Evolutionary conservation across 2,329 filamentous ascomycete genomes (phyloP).

Genomic region (Seiridium unicorne): DNA sequence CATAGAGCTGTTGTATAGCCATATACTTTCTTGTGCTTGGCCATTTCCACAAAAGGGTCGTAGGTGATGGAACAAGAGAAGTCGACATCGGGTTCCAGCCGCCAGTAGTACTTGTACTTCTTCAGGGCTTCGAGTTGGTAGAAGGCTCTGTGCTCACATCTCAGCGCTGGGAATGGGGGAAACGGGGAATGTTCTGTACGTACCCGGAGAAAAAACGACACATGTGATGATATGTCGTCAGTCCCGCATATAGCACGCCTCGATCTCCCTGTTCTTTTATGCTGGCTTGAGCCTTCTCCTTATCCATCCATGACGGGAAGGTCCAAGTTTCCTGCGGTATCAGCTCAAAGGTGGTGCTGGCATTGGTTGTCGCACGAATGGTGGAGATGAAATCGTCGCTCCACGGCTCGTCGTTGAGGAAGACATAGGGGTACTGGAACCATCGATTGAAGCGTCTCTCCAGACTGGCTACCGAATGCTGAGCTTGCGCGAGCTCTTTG

Average conservation of each 20-base stretch:
- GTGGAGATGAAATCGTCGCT: conserved; percentile 33
- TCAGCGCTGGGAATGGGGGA: neutral
- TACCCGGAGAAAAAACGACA: conserved; percentile 42
- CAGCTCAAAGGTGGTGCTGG: conserved; percentile 37
- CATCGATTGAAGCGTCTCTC: conserved; percentile 44
- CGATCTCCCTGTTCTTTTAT: conserved; percentile 29
- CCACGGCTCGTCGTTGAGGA: conserved; percentile 44
- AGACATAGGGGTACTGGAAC: conserved; percentile 44
- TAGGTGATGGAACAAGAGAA: conserved; percentile 44
- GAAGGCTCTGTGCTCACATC: conserved; percentile 30
- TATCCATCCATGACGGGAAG: conserved; percentile 34
- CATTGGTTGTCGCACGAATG: conserved; percentile 33
- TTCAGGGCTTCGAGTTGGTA: conserved; percentile 38
- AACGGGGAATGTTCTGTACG: conserved; percentile 13
- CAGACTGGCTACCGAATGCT: conserved; percentile 35
- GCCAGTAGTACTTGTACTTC: conserved; percentile 45
- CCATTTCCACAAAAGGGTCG: conserved; percentile 46
- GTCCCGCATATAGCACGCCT: conserved; percentile 34
- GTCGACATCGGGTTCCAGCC: conserved; percentile 43
- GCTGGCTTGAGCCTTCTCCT: conserved; percentile 24
- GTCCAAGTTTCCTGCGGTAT: conserved; percentile 38
- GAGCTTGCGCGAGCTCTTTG: conserved; percentile 36
- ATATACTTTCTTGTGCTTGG: conserved; percentile 39
- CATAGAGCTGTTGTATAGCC: conserved; percentile 42
- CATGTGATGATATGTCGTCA: conserved; percentile 40